These are phyloP conservation scores for Wickerhamiella domercqiae DNA, from an alignment of 805 yeast genomes.

Conservation along the genomic window DNA sequence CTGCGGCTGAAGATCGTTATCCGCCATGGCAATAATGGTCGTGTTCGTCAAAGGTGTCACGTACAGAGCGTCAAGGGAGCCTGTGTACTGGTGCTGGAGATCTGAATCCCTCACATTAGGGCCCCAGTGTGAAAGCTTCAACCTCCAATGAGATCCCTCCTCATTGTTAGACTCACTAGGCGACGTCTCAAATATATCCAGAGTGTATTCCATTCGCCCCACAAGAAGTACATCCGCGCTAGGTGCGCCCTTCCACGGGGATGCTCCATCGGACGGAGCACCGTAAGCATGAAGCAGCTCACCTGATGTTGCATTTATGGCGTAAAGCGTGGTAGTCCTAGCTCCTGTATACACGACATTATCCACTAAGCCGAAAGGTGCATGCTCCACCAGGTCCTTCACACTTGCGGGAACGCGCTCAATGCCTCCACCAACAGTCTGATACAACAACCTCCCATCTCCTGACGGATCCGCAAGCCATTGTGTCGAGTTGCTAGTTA, in stretches of 20 bases:
- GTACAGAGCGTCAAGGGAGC: conserved; percentile 55
- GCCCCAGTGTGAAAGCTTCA: conserved; percentile 79
- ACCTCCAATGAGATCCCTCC: conserved; percentile 47
- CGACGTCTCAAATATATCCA: conserved; percentile 43
- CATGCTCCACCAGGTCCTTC: conserved; percentile 56
- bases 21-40: conserved; percentile 47
- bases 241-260: neutral
- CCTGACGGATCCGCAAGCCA: conserved; percentile 88
- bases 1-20: conserved; percentile 49
- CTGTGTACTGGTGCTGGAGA: conserved; percentile 26
- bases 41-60: conserved; percentile 76
- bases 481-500: conserved; percentile 10
- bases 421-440: conserved; percentile 58
- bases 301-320: conserved; percentile 62
- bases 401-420: conserved; percentile 72
- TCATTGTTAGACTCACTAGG: conserved; percentile 23
- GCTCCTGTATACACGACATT: conserved; percentile 80
- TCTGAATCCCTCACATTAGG: conserved; percentile 70
- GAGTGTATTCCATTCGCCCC: conserved; percentile 26
- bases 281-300: conserved; percentile 59
- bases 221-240: conserved; percentile 15
- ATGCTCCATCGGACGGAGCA: too few species aligned
- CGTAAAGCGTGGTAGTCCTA: conserved; percentile 57
- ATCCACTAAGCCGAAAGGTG: conserved; percentile 70
- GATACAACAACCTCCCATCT: conserved; percentile 72